Evolutionary conservation across 2,329 filamentous ascomycete species (phyloP).

Genomic region (Podosphaera aphanis): DNA sequence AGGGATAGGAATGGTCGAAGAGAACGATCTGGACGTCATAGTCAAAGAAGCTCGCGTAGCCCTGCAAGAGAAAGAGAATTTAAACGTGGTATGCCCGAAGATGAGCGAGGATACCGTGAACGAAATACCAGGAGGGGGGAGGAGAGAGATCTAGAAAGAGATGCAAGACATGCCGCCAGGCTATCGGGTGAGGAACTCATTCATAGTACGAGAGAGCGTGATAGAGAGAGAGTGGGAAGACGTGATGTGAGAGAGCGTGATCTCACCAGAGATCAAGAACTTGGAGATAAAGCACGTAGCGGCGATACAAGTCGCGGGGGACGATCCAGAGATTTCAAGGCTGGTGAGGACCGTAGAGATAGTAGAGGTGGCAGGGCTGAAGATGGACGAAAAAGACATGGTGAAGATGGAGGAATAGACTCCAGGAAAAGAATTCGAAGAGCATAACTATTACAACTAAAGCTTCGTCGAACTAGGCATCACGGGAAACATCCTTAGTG

Average conservation of each 20-base stretch:
- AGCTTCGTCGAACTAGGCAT: neutral
- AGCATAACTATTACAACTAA: neutral
- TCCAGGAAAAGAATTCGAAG: slow-evolving; percentile 12
- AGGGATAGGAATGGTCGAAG: slow-evolving; percentile 12
- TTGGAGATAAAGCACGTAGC: slow-evolving; percentile 6
- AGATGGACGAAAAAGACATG: slow-evolving; percentile 13
- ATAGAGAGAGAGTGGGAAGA: slow-evolving; percentile 10
- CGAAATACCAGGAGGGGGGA: slow-evolving; percentile 7
- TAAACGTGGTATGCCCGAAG: slow-evolving; percentile 11
- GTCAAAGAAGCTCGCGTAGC: slow-evolving; percentile 13
- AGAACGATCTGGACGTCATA: slow-evolving; percentile 15
- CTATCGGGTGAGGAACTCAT: slow-evolving; percentile 2
- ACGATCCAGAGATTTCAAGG: slow-evolving; percentile 6
- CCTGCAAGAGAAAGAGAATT: slow-evolving; percentile 11
- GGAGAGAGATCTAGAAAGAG: slow-evolving; percentile 8
- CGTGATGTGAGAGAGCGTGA: slow-evolving; percentile 11
- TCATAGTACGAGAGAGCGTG: slow-evolving; percentile 6
- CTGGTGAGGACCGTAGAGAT: slow-evolving; percentile 10
- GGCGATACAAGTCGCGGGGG: slow-evolving; percentile 8
- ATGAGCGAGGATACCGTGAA: slow-evolving; percentile 14
- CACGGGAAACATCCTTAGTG: neutral
- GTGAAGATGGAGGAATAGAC: slow-evolving; percentile 12
- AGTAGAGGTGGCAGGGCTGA: slow-evolving; percentile 9
- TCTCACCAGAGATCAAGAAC: slow-evolving; percentile 2
- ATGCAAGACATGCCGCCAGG: slow-evolving; percentile 4